These are phyloP conservation scores for Bonia amplexicaulis DNA, from an alignment of 176 grass and related monocot genomes.

Conservation along the genomic window DNA sequence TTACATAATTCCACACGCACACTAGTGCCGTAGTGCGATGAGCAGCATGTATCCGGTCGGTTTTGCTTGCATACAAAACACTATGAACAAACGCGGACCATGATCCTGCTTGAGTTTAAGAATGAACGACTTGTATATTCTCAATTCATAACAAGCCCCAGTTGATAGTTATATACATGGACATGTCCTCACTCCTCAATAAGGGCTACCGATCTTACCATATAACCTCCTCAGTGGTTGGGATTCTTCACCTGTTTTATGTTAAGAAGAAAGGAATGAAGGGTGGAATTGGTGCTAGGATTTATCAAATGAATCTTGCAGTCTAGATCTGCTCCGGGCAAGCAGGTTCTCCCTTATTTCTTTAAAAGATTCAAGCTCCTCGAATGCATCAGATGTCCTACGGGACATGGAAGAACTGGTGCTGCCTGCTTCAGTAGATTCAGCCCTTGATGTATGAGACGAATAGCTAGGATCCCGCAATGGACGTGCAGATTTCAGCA, in stretches of 20 bases:
- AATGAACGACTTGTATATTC: constrained; percentile 1
- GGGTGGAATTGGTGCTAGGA: constrained; percentile 4
- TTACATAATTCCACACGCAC: constrained; percentile 6
- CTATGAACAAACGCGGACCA: constrained; percentile 21
- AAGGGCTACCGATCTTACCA: constrained; percentile 6
- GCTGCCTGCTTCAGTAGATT: constrained; percentile 45
- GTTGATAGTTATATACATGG: constrained; percentile 34
- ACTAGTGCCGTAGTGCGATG: background rate
- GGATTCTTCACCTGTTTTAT: background rate
- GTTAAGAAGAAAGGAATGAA: background rate
- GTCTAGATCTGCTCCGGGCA: constrained; percentile 49
- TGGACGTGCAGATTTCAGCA: constrained; percentile 64
- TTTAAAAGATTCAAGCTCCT: constrained; percentile 77
- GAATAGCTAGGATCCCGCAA: constrained; percentile 68
- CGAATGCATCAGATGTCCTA: constrained; percentile 68
- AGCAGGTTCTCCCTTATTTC: constrained; percentile 67
- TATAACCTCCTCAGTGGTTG: constrained; percentile 6
- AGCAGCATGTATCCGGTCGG: constrained; percentile 6
- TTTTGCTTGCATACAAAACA: constrained; percentile 30
- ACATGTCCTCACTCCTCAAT: background rate
- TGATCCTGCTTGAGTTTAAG: constrained; percentile 4
- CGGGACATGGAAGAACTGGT: constrained; percentile 68
- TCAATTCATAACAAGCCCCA: background rate
- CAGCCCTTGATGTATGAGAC: constrained; percentile 52
- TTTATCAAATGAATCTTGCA: constrained; percentile 44